Evolutionary conservation across 2,329 filamentous ascomycete genomes (phyloP).

Genomic region (Metarhizium rileyi): DNA sequence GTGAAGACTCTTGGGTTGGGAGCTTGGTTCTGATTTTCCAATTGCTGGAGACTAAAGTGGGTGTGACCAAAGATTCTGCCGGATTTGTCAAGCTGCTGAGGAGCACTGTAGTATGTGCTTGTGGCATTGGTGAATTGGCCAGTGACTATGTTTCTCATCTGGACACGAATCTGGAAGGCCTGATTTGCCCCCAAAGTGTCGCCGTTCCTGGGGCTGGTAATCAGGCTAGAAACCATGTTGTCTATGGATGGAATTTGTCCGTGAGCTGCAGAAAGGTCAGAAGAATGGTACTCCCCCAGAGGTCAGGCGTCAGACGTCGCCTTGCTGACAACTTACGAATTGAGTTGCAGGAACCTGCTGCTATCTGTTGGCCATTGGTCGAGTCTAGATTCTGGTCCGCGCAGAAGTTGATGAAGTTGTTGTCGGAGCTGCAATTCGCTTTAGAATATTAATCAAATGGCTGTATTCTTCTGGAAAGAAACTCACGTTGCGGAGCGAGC

Average conservation of each 20-base stretch:
- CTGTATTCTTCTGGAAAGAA: background rate
- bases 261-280: conserved; percentile 33
- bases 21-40: conserved; percentile 40
- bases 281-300: background rate
- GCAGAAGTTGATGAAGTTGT: conserved; percentile 58
- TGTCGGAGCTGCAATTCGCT: conserved; percentile 33
- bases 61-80: conserved; percentile 49
- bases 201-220: conserved; percentile 42
- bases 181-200: conserved; percentile 35
- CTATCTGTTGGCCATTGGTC: conserved; percentile 51
- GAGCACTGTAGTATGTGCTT: conserved; percentile 51
- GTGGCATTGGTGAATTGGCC: conserved; percentile 53
- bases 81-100: conserved; percentile 38
- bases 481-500: conserved; percentile 42
- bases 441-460: conserved; percentile 7
- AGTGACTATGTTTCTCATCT: conserved; percentile 41
- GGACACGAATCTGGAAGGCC: conserved; percentile 44
- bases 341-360: conserved; percentile 53
- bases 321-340: conserved; percentile 30
- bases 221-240: conserved; percentile 49
- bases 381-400: conserved; percentile 38
- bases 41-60: conserved; percentile 48
- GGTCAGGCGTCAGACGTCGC: background rate
- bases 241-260: conserved; percentile 45
- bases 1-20: conserved; percentile 44